Evolutionary conservation across 495 filamentous ascomycete species (phyloP).

Genomic region (Penicillium maclennaniae): DNA sequence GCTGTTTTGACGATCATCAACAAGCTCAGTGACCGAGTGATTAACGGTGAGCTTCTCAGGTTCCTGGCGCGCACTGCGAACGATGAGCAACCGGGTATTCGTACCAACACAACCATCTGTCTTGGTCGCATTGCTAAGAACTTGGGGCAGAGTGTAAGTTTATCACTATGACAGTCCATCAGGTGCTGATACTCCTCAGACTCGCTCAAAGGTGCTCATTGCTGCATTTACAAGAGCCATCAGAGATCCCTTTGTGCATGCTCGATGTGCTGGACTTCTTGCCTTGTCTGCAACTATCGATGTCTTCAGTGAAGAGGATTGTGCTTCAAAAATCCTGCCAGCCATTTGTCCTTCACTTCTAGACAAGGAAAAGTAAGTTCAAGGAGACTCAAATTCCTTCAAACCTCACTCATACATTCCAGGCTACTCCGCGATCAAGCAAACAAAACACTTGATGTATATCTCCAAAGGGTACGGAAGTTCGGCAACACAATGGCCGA

Average conservation of each 20-base stretch:
- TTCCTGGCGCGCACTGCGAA: constrained; percentile 95
- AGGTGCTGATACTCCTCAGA: constrained; percentile 38
- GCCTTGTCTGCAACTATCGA: constrained; percentile 82
- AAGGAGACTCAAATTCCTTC: background rate
- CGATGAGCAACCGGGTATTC: constrained; percentile 94
- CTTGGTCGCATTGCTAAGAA: constrained; percentile 92
- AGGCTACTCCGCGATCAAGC: constrained; percentile 84
- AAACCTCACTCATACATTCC: background rate
- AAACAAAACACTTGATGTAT: constrained; percentile 85
- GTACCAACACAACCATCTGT: constrained; percentile 97
- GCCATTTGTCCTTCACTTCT: constrained; percentile 74
- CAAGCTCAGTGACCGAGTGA: constrained; percentile 86
- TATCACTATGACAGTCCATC: background rate
- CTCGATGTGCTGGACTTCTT: constrained; percentile 81
- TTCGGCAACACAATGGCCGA: constrained; percentile 76
- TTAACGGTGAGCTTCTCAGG: constrained; percentile 89
- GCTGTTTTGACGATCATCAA: constrained; percentile 78
- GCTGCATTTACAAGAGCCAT: constrained; percentile 88
- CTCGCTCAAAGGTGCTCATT: constrained; percentile 81
- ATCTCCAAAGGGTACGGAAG: constrained; percentile 78
- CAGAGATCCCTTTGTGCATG: constrained; percentile 90
- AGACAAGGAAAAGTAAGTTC: constrained; percentile 76
- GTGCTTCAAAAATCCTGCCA: constrained; percentile 76
- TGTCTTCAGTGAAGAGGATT: constrained; percentile 85
- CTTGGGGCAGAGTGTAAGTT: constrained; percentile 62